Percentiles rank a stretch among this genome's conserved stretches.
phyloP scores from a whole-genome alignment of 345 rosid genomes.

The Melastoma malabathricum region DNA sequence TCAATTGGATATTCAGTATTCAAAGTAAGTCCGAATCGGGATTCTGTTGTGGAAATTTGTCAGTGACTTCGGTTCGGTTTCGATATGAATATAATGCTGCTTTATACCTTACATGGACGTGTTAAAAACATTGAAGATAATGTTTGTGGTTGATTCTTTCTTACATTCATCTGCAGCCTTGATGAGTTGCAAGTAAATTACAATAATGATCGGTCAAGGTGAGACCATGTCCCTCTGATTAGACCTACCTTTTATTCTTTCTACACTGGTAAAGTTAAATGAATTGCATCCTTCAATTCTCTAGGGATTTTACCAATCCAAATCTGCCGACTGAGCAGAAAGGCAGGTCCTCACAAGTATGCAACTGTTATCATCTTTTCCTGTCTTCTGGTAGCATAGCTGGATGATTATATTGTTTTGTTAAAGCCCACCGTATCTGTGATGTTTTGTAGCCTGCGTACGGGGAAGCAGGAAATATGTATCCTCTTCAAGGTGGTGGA shows the following conservation, averaged over 20 bases:
- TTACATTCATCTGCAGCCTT: constrained; percentile 39
- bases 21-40: constrained; percentile 48
- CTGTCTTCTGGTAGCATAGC: constrained; percentile 6
- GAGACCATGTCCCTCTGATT: constrained; percentile 6
- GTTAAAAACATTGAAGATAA: no score
- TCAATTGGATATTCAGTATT: constrained; percentile 93
- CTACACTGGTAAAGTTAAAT: background rate
- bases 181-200: constrained; percentile 97
- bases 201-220: constrained; percentile 96
- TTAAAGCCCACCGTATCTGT: background rate
- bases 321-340: constrained; percentile 87
- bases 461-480: constrained; percentile 73
- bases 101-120: constrained; percentile 6
- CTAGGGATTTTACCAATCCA: constrained; percentile 93
- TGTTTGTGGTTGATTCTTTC: background rate
- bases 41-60: constrained; percentile 4
- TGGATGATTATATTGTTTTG: background rate
- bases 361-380: constrained; percentile 7
- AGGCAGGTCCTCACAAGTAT: constrained; percentile 82
- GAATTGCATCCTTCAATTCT: constrained; percentile 7
- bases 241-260: background rate
- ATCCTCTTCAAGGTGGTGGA: constrained; percentile 23
- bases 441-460: constrained; percentile 42
- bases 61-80: background rate
- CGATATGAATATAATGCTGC: background rate